Conservation (phyloP, 176 grass and related monocot species). For the Carex kokanica region DNA sequence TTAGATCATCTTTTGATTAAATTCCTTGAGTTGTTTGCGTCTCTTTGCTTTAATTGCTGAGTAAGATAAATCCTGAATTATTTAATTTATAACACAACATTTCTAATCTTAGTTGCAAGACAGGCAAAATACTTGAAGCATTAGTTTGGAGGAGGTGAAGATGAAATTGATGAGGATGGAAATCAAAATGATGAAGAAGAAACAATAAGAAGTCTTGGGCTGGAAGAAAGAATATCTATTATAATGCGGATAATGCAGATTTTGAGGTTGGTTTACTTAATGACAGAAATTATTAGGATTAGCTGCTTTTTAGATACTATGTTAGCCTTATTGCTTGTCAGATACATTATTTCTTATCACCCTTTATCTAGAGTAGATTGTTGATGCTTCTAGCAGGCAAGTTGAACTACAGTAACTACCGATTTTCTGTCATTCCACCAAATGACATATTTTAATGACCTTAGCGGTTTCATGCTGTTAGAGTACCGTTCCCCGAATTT, state of each 20-base stretch:
- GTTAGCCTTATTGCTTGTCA: not conserved
- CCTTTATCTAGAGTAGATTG: not conserved
- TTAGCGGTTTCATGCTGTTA: not conserved
- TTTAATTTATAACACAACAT: slow-evolving; percentile 20
- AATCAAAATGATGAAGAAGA: slow-evolving; percentile 39
- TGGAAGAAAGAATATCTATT: slow-evolving; percentile 50
- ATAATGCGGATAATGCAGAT: slow-evolving; percentile 44
- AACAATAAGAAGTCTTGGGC: slow-evolving; percentile 45
- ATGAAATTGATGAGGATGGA: slow-evolving; percentile 68
- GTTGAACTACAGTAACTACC: not conserved
- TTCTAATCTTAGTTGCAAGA: slow-evolving; percentile 49
- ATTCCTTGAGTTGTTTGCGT: not conserved
- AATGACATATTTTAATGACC: not conserved
- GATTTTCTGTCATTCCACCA: not conserved
- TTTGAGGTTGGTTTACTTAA: slow-evolving; percentile 33
- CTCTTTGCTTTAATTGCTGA: not conserved
- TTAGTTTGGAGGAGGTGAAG: slow-evolving; percentile 69
- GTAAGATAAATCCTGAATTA: not conserved
- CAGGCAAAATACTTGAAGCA: slow-evolving; percentile 51
- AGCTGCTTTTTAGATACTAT: not conserved
- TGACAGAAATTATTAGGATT: not conserved
- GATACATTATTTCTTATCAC: not conserved
- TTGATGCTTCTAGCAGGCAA: not conserved
- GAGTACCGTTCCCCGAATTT: not conserved
- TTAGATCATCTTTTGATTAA: not conserved